Base-by-base conservation (phyloP, 495 filamentous ascomycete species). In the Aspergillus steynii region DNA sequence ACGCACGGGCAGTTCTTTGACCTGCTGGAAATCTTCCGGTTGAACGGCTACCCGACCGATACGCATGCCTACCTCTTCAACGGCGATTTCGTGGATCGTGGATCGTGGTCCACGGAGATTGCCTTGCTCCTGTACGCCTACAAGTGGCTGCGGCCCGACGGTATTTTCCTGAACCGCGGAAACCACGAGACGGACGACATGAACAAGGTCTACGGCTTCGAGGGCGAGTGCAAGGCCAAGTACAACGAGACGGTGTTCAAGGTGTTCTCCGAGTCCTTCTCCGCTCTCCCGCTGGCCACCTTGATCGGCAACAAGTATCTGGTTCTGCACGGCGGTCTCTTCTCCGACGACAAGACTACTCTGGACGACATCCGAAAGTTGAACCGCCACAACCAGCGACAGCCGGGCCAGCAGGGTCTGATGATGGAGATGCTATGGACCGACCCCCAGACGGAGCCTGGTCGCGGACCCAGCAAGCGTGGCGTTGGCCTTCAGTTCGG, bases 351-450 rank as follows among this genome's bases (percentile, higher is more conserved):
- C 75, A 96, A 95, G 58, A 87, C 90, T 47, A 89, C 90, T 2
- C 78, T 99, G 32, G 90, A 98, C 66, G 96, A 99, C 67, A 91
- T 99, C 67, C 83, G 96, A 53, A 96, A 94, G 76, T 81, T 98
- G 46, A 86, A 98, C 72, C 85, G 95, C 65, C 93, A 97, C 76
- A 86, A 84, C 73, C 96, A 98, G 78, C 84, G 91, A 29, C 95
- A 99, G 69, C 95, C 95, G n/a, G 96, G 96, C 27, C 95, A 98
- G 72, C 74, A 88, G 50, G 95, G 95, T 32, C 78, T 99, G 66
- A 99, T 99, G 95, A 98, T 99, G 95, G 95, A 99, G 74, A 99
- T 99, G 96, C 85, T 99, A 25, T 99, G 95, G 95, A 98, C 95
- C 0, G 95, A 99, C 70, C 95, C 95, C 12, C 95, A 98, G 71